phyloP scores from a whole-genome alignment of 768 basidiomycete genomes.

The Phanerodontia chrysosporium region DNA sequence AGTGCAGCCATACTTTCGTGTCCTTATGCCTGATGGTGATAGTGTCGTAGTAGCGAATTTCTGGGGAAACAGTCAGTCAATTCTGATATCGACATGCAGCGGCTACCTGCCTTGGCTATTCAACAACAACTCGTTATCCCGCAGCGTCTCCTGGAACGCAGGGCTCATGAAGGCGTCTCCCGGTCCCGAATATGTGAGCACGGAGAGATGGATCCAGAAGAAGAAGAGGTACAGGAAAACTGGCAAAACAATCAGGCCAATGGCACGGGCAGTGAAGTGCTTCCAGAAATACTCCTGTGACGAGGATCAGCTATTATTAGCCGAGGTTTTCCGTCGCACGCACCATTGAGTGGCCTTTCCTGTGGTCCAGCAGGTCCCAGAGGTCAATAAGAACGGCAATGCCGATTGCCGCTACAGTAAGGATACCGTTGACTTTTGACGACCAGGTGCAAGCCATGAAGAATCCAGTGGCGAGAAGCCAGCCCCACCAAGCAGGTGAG shows the following conservation, averaged over 20 bases:
- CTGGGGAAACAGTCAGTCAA: conserved; percentile 37
- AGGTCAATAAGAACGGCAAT: conserved; percentile 89
- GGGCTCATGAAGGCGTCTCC: conserved; percentile 98
- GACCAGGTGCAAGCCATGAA: conserved; percentile 97
- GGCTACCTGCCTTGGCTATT: conserved; percentile 75
- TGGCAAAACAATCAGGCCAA: conserved; percentile 86
- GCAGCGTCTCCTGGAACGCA: conserved; percentile 92
- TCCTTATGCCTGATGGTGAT: conserved; percentile 88
- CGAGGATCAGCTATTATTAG: not conserved
- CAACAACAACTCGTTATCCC: conserved; percentile 86
- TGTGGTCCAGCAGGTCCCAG: conserved; percentile 89
- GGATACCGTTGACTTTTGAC: conserved; percentile 95
- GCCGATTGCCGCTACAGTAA: conserved; percentile 87
- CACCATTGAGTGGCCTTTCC: conserved; percentile 78
- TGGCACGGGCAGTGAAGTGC: conserved; percentile 82
- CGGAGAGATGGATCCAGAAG: conserved; percentile 92
- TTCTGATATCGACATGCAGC: conserved; percentile 4
- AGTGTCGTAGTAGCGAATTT: conserved; percentile 90
- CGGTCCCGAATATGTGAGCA: conserved; percentile 84
- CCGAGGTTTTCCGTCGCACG: not conserved
- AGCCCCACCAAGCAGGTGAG: conserved; percentile 88
- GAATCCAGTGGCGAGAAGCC: conserved; percentile 85
- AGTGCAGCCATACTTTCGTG: conserved; percentile 90
- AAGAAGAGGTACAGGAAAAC: conserved; percentile 88
- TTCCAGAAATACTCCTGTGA: conserved; percentile 80